Conservation (phyloP, 192 early-diverging fungal genomes). For the Entomortierella chlamydospora region DNA sequence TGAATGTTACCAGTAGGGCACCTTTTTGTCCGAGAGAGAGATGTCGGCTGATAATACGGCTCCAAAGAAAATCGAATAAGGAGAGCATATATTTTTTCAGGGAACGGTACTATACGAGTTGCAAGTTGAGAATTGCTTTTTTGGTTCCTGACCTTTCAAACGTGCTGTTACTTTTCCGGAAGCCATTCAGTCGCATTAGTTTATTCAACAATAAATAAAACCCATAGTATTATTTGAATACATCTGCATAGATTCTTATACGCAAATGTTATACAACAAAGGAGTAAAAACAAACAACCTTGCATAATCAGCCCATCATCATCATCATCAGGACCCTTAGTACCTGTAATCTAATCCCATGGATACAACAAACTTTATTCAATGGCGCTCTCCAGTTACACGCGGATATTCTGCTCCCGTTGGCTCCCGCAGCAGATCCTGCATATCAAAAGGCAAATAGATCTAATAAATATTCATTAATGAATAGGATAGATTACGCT, state of each 20-base stretch:
- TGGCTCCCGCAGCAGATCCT: background rate
- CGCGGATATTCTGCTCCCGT: background rate
- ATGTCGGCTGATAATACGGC: too few relatives aligned
- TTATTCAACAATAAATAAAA: background rate
- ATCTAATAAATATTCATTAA: background rate
- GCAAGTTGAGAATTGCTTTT: too few relatives aligned
- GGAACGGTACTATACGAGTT: too few relatives aligned
- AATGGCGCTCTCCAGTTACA: background rate
- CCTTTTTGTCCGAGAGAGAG: too few relatives aligned
- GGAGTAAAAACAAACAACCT: background rate
- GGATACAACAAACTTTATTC: background rate
- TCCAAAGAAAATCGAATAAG: too few relatives aligned
- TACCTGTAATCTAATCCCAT: conserved; percentile 13
- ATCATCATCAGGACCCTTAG: conserved; percentile 4
- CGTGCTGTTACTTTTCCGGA: too few relatives aligned
- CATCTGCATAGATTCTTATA: background rate
- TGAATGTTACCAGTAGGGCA: too few relatives aligned
- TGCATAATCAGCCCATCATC: conserved; percentile 13
- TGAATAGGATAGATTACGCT: conserved; percentile 1
- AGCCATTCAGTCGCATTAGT: too few relatives aligned
- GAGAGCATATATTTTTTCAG: too few relatives aligned
- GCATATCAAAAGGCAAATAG: background rate
- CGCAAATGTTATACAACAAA: background rate
- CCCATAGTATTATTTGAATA: background rate
- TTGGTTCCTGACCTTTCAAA: too few relatives aligned